Conservation (phyloP, 768 basidiomycete genomes). For the Imleria badia region DNA sequence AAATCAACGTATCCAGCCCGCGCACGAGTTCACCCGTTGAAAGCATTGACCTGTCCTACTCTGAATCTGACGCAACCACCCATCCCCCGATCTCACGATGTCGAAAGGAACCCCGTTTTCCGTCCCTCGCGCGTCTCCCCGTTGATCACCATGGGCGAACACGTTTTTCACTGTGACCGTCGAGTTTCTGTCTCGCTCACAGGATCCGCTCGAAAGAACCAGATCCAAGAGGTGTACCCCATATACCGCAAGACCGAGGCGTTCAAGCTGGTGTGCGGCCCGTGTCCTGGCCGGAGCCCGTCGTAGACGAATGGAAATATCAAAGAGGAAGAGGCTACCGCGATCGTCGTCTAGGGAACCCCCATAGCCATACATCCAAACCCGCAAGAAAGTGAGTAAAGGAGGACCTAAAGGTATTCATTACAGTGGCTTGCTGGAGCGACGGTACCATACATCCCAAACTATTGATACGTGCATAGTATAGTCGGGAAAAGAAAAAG, state of each 20-base stretch:
- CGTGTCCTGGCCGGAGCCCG: no score
- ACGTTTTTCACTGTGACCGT: no score
- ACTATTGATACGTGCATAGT: constrained; percentile 17
- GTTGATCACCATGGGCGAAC: not conserved
- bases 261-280: no score
- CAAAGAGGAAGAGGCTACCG: no score
- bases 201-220: no score
- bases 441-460: constrained; percentile 22
- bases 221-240: no score
- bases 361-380: not conserved
- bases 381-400: not conserved
- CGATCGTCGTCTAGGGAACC: not conserved
- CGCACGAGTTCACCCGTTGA: not conserved
- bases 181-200: no score
- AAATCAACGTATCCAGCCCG: not conserved
- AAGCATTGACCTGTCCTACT: not conserved
- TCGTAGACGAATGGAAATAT: no score
- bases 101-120: no score
- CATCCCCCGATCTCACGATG: no score
- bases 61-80: not conserved
- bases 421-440: constrained; percentile 9
- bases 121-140: not conserved
- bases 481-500: not conserved
- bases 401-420: not conserved
- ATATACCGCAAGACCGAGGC: no score